Evolutionary conservation across 2,329 filamentous ascomycete genomes (phyloP).

Genomic region (Phyllosticta capitalensis): DNA sequence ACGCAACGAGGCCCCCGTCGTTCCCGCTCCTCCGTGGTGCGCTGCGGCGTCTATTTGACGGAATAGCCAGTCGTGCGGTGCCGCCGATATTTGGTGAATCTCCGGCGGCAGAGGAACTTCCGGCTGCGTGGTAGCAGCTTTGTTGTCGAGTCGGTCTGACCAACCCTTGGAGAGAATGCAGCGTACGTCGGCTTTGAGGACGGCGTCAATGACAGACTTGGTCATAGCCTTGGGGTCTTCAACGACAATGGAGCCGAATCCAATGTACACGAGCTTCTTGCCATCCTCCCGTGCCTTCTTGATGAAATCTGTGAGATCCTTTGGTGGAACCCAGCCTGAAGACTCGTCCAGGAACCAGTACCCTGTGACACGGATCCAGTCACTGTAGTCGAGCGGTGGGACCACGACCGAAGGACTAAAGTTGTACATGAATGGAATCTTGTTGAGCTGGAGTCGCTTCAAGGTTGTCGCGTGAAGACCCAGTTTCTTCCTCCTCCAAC

Average conservation of each 20-base stretch:
- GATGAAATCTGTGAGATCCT: constrained; percentile 73
- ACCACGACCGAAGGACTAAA: constrained; percentile 92
- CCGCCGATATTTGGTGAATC: constrained; percentile 80
- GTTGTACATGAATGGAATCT: constrained; percentile 97
- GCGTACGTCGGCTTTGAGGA: constrained; percentile 81
- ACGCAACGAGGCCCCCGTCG: constrained; percentile 83
- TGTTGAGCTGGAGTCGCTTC: constrained; percentile 89
- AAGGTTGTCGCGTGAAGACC: constrained; percentile 70
- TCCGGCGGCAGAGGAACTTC: constrained; percentile 61
- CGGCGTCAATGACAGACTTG: constrained; percentile 84
- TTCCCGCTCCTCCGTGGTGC: constrained; percentile 91
- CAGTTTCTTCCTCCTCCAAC: constrained; percentile 77
- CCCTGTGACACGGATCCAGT: constrained; percentile 94
- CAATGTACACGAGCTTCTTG: constrained; percentile 93
- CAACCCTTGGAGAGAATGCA: constrained; percentile 95
- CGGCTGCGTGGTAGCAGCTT: constrained; percentile 23
- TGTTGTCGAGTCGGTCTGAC: constrained; percentile 69
- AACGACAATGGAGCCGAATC: constrained; percentile 93
- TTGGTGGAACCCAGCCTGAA: constrained; percentile 60
- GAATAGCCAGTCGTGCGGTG: constrained; percentile 96
- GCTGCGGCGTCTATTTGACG: constrained; percentile 85
- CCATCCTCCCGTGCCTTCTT: constrained; percentile 65
- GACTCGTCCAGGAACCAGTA: constrained; percentile 93
- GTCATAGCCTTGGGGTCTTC: constrained; percentile 82
- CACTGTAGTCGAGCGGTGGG: constrained; percentile 87